A percentile compares a stretch with the other conserved stretches of the same genome.
phyloP scores from a whole-genome alignment of 805 yeast genomes.

The Phaffomyces antillensis region DNA sequence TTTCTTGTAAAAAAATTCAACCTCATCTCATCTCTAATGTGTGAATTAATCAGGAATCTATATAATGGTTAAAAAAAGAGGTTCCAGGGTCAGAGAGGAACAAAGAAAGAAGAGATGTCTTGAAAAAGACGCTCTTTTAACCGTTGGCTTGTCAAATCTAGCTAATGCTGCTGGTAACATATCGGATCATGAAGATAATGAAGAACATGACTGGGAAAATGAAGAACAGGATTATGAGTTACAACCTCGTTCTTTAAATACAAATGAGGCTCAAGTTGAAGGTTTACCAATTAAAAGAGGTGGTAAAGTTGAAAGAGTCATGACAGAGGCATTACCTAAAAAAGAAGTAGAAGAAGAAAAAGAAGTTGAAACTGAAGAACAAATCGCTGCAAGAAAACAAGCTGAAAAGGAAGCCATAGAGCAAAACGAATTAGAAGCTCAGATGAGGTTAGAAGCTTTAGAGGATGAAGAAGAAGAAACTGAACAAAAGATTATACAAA shows the following conservation, averaged over 20 bases:
- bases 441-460: conserved; percentile 24
- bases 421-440: conserved; percentile 22
- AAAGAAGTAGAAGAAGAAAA: conserved; percentile 11
- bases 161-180: conserved; percentile 8
- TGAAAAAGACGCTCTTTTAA: conserved; percentile 18
- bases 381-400: conserved; percentile 8
- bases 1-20: not conserved
- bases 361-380: conserved; percentile 14
- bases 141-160: conserved; percentile 19
- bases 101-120: conserved; percentile 20
- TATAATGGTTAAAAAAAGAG: conserved; percentile 32
- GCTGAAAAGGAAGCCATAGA: conserved; percentile 23
- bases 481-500: conserved; percentile 46
- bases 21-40: conserved; percentile 4
- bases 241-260: conserved; percentile 51
- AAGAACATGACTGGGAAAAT: conserved; percentile 43
- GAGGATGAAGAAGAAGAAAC: conserved; percentile 24
- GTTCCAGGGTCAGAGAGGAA: conserved; percentile 28
- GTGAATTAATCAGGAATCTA: not conserved
- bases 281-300: conserved; percentile 76
- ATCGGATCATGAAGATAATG: conserved; percentile 5
- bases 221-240: conserved; percentile 76
- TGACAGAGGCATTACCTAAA: conserved; percentile 21
- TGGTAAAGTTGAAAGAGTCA: conserved; percentile 68
- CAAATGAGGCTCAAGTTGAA: conserved; percentile 44